These are phyloP conservation scores for Actinomortierella wolfii DNA, from an alignment of 371 early-diverging fungal genomes.

Conservation along the genomic window DNA sequence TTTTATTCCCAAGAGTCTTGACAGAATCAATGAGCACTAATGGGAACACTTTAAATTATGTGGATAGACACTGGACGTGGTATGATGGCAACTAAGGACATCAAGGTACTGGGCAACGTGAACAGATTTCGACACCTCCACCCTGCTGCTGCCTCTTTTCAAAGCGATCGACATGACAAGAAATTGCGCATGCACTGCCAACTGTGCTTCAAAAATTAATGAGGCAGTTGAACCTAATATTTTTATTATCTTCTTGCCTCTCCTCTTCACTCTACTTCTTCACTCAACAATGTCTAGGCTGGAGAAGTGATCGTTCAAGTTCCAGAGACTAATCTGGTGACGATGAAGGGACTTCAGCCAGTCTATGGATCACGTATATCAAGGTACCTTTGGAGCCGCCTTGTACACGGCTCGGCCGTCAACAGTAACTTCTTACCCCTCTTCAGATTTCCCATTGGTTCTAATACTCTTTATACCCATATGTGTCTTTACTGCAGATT, in stretches of 20 bases:
- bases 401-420: too few relatives aligned
- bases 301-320: slow-evolving; percentile 66
- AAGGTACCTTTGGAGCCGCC: slow-evolving; percentile 13
- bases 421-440: too few relatives aligned
- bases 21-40: background rate
- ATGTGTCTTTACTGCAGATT: slow-evolving; percentile 10
- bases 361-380: slow-evolving; percentile 37
- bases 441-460: too few relatives aligned
- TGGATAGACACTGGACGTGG: slow-evolving; percentile 62
- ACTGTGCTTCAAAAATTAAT: background rate
- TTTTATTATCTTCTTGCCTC: too few relatives aligned
- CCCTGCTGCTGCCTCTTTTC: background rate
- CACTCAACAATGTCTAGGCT: slow-evolving; percentile 28
- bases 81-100: slow-evolving; percentile 68
- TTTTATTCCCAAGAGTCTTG: too few relatives aligned
- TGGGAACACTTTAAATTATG: slow-evolving; percentile 3
- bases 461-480: background rate
- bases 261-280: too few relatives aligned
- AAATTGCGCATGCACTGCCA: background rate
- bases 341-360: slow-evolving; percentile 40
- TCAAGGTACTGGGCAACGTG: slow-evolving; percentile 50
- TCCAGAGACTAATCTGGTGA: slow-evolving; percentile 56
- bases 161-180: background rate
- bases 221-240: background rate
- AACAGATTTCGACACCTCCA: background rate